Base-by-base conservation (phyloP, 169 alveolate genomes). In the Cardiosporidium cionae region DNA sequence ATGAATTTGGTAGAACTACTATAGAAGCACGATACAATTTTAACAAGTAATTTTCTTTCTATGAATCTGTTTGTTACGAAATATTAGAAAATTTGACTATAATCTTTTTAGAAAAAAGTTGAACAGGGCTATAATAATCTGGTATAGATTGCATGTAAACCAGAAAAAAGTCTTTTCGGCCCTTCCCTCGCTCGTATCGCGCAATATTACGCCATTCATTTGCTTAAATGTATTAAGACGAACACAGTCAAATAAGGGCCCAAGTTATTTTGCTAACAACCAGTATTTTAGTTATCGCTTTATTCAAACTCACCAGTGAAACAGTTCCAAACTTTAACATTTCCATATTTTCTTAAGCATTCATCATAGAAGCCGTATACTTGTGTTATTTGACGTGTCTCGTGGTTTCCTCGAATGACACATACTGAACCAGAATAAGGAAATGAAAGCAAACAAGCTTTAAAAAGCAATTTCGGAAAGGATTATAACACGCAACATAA, bases 321-420 rank as follows among this genome's bases (percentile, higher is more conserved):
- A 67, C 32, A 64, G 28, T 58, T 73, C 85, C 85, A 79, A 4
- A 74, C 85, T 23, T 73, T 79, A 0, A 77, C 83, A 70, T 90
- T 90, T 7, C 99, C 99, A 84, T 95, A 97, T 77, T 96, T 96
- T 68, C 99, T 87, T 73, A 96, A 82, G 81, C 99, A 97, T 85
- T 97, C 99, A 85, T 97, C 99, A 83, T 96, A 97, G 83, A 97
- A 97, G 6, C 99, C 99, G 88, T 97, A 97, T 44, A 97, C 98
- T 82, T 96, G 95, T 0, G 99, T 96, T 34, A 97, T 95, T 86
- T 95, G 96, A 52, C 99, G 86, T 3, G 96, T 86, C 79, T 97
- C 99, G 83, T 97, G 99, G 76, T 97, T 97, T 52, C 99, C 99
- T 65, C 99, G 87, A 23, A 97, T 91, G 52, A 97, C 83, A 62